Percentiles rank a stretch among this genome's conserved stretches.
Evolutionary conservation across 1,284 basidiomycete species (phyloP).

Genomic region (Bondarzewia mesenterica): DNA sequence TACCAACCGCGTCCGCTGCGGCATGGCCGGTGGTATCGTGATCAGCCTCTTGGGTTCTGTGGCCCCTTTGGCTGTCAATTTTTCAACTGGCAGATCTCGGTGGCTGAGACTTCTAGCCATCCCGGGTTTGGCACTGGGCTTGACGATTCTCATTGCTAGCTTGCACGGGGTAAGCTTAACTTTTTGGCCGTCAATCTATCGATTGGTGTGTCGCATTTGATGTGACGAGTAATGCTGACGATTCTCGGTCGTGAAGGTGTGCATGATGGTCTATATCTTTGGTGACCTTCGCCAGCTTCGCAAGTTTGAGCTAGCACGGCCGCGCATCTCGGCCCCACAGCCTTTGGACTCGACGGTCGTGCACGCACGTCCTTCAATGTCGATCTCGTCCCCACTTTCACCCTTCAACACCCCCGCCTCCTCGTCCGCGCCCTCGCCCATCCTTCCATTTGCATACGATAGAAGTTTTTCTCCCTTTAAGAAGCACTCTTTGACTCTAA

Average conservation of each 20-base stretch:
- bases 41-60: constrained; percentile 26
- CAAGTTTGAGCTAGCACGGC: constrained; percentile 65
- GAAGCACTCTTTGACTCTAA: not conserved
- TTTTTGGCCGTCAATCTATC: not conserved
- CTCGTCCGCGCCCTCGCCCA: not conserved
- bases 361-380: constrained; percentile 13
- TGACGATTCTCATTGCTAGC: constrained; percentile 54
- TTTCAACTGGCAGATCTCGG: constrained; percentile 33
- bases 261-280: constrained; percentile 69
- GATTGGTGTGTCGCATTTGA: too few relatives aligned
- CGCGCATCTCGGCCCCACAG: constrained; percentile 46
- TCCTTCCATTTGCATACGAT: not conserved
- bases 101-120: constrained; percentile 54
- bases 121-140: constrained; percentile 63
- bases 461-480: not conserved
- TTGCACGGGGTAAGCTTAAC: constrained; percentile 45
- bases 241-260: constrained; percentile 18
- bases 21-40: constrained; percentile 50
- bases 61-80: constrained; percentile 45
- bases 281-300: constrained; percentile 74
- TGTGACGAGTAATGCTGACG: too few relatives aligned
- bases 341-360: constrained; percentile 15
- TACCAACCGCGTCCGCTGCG: constrained; percentile 60
- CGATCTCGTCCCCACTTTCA: constrained; percentile 15
- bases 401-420: constrained; percentile 2